Evolutionary conservation across 306 rosid species (phyloP), one percentile per base, ranked within the genome.

Genomic region (Begonia masoniana): DNA sequence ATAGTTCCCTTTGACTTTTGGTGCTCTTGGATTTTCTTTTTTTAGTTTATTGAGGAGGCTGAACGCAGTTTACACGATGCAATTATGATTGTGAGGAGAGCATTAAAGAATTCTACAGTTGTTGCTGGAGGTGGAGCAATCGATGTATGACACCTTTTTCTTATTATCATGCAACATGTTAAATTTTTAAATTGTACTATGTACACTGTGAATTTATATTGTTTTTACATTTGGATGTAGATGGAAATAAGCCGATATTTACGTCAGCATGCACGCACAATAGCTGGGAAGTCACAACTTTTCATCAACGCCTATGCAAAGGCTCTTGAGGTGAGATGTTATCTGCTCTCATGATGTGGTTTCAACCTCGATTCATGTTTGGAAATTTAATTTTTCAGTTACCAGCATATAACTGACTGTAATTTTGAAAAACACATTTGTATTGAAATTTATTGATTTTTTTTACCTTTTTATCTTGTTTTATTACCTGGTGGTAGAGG

Each of bases 111-210:
- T 67, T 92, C 99, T 52, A 92, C 94, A 47, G 96, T 92, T 15
- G 99, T 92, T 75, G 83, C 99, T 16, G 99, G 99, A 42, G 99
- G 99, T 58, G 99, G 99, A 68, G 99, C 99, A 57, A 92, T 92
- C 48, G 99, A 92, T 76, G 99, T 92, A 75, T 51, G 85, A 55
- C 51, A 13, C 12, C 23, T 24, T 12, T 58, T 41, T 15, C 23
- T 11, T 0, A 2, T 24, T 46, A n/a, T 4, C 21, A 17, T 15
- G 7, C 45, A 31, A 46, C 35, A 31, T 4, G 39, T 31, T 5
- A 31, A 2, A 31, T 0, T 31, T 31, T 7, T 31, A 31, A 31
- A 31, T 4, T 31, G 39, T 6, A 31, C 39, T 31, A 7, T 4
- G 1, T 1, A 7, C 39, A 31, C 5, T 31, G 39, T 7, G 49